phyloP scores from a whole-genome alignment of 495 filamentous ascomycete species.

The Trichoderma parareesei region DNA sequence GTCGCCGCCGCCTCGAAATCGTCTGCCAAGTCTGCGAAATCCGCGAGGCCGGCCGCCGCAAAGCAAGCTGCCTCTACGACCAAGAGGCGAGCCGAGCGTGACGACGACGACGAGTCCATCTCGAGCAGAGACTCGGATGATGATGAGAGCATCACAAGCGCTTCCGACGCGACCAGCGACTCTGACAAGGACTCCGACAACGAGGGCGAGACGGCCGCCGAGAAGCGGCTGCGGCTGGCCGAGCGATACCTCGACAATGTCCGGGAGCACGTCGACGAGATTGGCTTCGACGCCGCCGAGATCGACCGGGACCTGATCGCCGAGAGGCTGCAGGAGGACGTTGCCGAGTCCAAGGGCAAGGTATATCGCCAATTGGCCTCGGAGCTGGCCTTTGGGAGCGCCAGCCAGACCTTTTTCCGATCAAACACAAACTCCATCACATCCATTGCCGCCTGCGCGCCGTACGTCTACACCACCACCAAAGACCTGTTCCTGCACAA shows the following conservation, averaged over 20 bases:
- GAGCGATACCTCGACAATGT: conserved; percentile 91
- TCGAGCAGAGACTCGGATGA: conserved; percentile 66
- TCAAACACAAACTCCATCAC: conserved; percentile 71
- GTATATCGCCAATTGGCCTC: conserved; percentile 71
- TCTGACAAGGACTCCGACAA: conserved; percentile 46
- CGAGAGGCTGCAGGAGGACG: conserved; percentile 81
- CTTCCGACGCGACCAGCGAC: conserved; percentile 27
- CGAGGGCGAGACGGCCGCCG: conserved; percentile 73
- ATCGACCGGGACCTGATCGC: conserved; percentile 90
- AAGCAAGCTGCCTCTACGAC: conserved; percentile 26
- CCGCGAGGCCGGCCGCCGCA: conserved; percentile 20
- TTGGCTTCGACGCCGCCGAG: conserved; percentile 85
- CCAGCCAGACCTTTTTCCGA: conserved; percentile 60
- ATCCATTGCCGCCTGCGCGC: conserved; percentile 65
- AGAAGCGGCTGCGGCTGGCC: conserved; percentile 78
- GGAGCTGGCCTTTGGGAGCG: conserved; percentile 54
- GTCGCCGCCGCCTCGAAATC: conserved; percentile 31
- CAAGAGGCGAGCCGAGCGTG: conserved; percentile 51
- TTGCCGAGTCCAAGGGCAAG: conserved; percentile 85
- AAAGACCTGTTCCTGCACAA: conserved; percentile 82
- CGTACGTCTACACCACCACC: conserved; percentile 75
- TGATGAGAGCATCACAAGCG: conserved; percentile 28
- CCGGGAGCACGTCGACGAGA: conserved; percentile 64
- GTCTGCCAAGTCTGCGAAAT: conserved; percentile 35
- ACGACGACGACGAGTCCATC: conserved; percentile 65